A percentile compares a stretch with the other conserved stretches of the same genome.
Evolutionary conservation across 1,284 basidiomycete genomes (phyloP).

Genomic region (Volvariella surrecta): DNA sequence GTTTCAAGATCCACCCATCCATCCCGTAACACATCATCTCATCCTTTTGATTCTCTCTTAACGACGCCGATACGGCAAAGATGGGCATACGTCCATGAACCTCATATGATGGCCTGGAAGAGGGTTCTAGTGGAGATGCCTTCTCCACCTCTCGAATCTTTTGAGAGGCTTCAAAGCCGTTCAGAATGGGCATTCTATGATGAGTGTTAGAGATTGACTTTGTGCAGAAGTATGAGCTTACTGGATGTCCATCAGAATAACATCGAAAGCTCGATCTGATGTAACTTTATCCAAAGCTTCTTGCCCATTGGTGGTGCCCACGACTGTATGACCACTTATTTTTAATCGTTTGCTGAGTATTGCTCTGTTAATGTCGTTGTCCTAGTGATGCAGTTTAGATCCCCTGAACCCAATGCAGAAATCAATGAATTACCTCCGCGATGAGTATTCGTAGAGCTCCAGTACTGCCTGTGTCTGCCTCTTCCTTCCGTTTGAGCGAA

Average conservation of each 20-base stretch:
- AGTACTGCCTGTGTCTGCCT: neutral
- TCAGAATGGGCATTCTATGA: constrained; percentile 78
- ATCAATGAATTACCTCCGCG: constrained; percentile 68
- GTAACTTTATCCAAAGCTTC: constrained; percentile 62
- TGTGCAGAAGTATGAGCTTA: constrained; percentile 23
- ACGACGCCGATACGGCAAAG: constrained; percentile 77
- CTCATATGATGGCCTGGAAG: constrained; percentile 30
- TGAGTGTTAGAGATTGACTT: constrained; percentile 3
- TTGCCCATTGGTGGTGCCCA: constrained; percentile 70
- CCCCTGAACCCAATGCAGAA: too few relatives aligned
- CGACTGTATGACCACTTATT: constrained; percentile 61
- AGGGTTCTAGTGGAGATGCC: constrained; percentile 6
- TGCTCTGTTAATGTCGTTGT: constrained; percentile 71
- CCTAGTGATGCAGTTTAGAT: too few relatives aligned
- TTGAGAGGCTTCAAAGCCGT: constrained; percentile 68
- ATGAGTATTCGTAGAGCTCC: constrained; percentile 51
- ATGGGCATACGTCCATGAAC: constrained; percentile 74
- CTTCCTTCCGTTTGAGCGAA: too few relatives aligned
- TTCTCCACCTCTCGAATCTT: constrained; percentile 60
- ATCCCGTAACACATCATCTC: constrained; percentile 56
- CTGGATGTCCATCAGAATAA: constrained; percentile 83
- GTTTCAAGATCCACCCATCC: constrained; percentile 86
- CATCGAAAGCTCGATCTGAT: constrained; percentile 61
- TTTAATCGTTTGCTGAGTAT: constrained; percentile 66
- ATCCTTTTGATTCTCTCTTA: constrained; percentile 54